Evolutionary conservation across 2,329 filamentous ascomycete genomes (phyloP).

Genomic region (Chaetoscypha palmicola): DNA sequence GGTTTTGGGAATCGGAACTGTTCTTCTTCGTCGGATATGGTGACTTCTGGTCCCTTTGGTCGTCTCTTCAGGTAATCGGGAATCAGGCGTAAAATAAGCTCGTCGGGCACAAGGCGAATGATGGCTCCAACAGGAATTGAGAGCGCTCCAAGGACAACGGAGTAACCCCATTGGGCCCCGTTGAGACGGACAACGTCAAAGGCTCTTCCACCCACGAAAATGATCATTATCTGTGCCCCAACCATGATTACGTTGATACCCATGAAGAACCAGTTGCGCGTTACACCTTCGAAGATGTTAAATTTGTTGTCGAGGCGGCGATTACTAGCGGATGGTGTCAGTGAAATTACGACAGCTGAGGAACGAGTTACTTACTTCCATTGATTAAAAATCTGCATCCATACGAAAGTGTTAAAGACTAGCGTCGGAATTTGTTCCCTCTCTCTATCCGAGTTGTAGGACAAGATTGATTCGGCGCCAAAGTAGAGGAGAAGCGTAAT

Average conservation of each 20-base stretch:
- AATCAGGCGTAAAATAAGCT: constrained; percentile 25
- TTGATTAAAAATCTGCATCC: constrained; percentile 99
- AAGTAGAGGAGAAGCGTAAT: constrained; percentile 80
- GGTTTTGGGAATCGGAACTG: constrained; percentile 64
- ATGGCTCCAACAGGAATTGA: constrained; percentile 78
- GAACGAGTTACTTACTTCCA: constrained; percentile 63
- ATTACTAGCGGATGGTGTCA: constrained; percentile 48
- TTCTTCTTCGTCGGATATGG: constrained; percentile 57
- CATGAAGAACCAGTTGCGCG: constrained; percentile 82
- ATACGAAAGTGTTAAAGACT: constrained; percentile 97
- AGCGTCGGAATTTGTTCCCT: constrained; percentile 61
- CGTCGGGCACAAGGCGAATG: constrained; percentile 77
- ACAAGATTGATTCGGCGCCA: constrained; percentile 55
- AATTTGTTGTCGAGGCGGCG: constrained; percentile 89
- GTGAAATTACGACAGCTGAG: constrained; percentile 6
- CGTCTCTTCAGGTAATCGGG: constrained; percentile 27
- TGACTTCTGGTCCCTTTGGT: constrained; percentile 36
- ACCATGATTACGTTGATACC: constrained; percentile 81
- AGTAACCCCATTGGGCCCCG: constrained; percentile 78
- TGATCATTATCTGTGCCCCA: constrained; percentile 80
- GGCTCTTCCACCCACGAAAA: constrained; percentile 75
- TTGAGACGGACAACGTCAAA: constrained; percentile 61
- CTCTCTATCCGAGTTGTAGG: constrained; percentile 43
- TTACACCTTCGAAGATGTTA: constrained; percentile 89
- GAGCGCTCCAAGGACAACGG: constrained; percentile 73